Evolutionary conservation across 495 filamentous ascomycete species (phyloP), one percentile per base, ranked within the genome.

Genomic region (Astrothelium macrocarpum): DNA sequence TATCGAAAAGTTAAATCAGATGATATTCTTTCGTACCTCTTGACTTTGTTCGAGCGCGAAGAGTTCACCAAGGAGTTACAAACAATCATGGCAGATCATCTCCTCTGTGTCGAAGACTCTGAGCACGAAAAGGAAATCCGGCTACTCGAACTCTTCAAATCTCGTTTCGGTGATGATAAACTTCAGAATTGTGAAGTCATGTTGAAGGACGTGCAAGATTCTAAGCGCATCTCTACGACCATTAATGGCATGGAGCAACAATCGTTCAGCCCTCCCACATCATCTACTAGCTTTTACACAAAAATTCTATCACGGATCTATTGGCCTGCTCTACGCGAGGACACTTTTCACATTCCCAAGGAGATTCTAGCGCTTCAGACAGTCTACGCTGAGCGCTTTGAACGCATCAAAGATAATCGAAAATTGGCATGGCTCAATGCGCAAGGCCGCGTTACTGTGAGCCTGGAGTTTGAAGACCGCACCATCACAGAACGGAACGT

Each of bases 131-230:
- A 89, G 74, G 92, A 96, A 68, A 81, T 84, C 23, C 79, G 83
- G 4, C 91, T 96, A 5, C 82, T 97, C 3, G 88, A 95, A 60
- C 79, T 97, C 7, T 81, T 98, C 53, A 97, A 96, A 75, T 75
- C 88, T 9, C 87, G 93, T 5, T 93, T 97, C 60, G 95, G 92
- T 18, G 91, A 96, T 67, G 80, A 84, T 2, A 82, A 87, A 10
- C 78, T 97, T 49, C 94, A 97, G 71, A 86, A 87, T 49, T 96
- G 90, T 75, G 91, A 97, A 70, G 94, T 99, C 64, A 99, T 99
- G 94, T 82, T 97, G 31, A 87, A 86, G 56, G 94, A 99, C 75
- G 87, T 97, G n/a, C 81, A 86, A 58, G 91, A 96, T 69, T 96
- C 91, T 14, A 80, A 82, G 53, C 81, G 85, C 53, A 81, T 94